Evolutionary conservation across 2,329 filamentous ascomycete genomes (phyloP), one percentile per base, ranked within the genome.

Genomic region (Trichoderma oligosporum): DNA sequence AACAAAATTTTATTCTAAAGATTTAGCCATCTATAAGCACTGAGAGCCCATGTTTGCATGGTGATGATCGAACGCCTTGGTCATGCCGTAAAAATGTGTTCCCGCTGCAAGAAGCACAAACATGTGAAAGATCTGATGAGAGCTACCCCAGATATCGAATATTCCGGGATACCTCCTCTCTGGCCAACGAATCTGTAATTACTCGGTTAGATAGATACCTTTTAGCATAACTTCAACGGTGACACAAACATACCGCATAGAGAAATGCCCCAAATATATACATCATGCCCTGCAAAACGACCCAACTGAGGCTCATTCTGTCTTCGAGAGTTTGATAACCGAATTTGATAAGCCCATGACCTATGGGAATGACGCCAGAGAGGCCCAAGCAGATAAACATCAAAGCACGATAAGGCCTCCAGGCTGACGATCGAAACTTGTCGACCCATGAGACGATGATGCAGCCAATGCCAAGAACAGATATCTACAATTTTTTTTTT

Each of bases 101-200:
- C 82, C 81, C 0, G 91, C 93, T 0, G 94, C 94, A 60, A 91
- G 72, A 14, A 97, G 78, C 25, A 99, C 92, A 62, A 94, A 81
- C 36, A 96, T 77, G 75, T 99, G 94, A 71, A 99, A 99, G 62
- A 99, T 88, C 74, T 99, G 94, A 73, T 99, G 94, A 18, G 91
- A 96, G 69, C 86, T 91, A 35, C 94, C 93, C 82, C 89, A 89
- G 51, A 97, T 89, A 73, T 99, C 94, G 67, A 93, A 97, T 7
- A 72, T 77, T 1, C 91, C 89, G 0, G 93, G 94, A 42, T 76
- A 82, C 66, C 81, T 83, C 59, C 90, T 81, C 75, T 99, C 94
- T 0, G 94, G 94, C 73, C 93, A 85, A 35, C 94, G 86, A 53
- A 82, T 78, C 85, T 88, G 57, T 14, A 16, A 33, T n/a, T 2